Evolutionary conservation across 1,284 basidiomycete species (phyloP), one percentile per base, ranked within the genome.

Genomic region (Cutaneotrichosporon cyanovorans): DNA sequence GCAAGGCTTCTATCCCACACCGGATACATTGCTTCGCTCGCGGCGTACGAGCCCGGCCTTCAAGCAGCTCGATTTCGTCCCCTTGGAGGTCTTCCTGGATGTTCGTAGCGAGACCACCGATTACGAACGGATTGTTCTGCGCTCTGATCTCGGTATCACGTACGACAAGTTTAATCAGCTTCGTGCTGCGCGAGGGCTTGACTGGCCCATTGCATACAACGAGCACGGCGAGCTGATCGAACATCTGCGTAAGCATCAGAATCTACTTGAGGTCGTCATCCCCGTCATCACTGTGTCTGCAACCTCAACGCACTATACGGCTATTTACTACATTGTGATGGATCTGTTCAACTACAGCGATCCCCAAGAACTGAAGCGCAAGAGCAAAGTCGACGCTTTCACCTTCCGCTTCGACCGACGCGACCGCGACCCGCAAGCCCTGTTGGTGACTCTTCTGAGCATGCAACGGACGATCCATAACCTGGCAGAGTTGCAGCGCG

Each of bases 161-260:
- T 88, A 92, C 65, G 93, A 98, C 76, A 90, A 88, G 67, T 96
- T 96, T 76, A 97, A 98, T 68, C 81, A 85, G 38, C 77, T 93
- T 11, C 82, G 90, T 22, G 74, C 95, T 41, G 81, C 85, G 35
- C 87, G 84, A 60, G 82, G 33, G 77, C 79, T 43, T 70, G 76
- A 51, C 51, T 72, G 51, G 68, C 67, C 55, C 39, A 47, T 69
- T 11, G 63, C 68, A 30, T 59, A 69, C 31, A 64, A 74, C 39
- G 56, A 61, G n/a, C 56, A 58, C 42, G 69, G 65, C 42, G 69
- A 73, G 34, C 68, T 68, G 18, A 76, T 78, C 45, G 78, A 80
- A 31, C 87, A 93, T 68, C 69, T 95, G 18, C 79, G 81, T 50
- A 80, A 85, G 51, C 83, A 92, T 68, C 53, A 89, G 84, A 89